Conservation (phyloP, 179 eudicot species). For the Carnegiea gigantea region DNA sequence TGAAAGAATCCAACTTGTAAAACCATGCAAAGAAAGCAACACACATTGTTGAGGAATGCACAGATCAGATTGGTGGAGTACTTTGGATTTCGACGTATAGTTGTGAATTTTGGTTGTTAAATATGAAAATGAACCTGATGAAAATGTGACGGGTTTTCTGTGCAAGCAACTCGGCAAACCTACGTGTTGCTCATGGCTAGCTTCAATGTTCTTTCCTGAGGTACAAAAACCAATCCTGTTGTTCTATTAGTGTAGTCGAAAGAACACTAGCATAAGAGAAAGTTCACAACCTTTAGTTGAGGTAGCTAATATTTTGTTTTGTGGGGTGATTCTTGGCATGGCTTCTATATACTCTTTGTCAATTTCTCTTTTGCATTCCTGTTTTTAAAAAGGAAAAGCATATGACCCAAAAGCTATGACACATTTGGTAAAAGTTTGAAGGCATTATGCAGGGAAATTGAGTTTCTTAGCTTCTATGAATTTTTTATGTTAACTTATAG, state of each 20-base stretch:
- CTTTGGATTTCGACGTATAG: not conserved
- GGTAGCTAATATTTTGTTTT: too few relatives aligned
- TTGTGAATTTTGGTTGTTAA: not conserved
- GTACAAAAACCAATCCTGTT: not conserved
- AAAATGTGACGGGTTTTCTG: not conserved
- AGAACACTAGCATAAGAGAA: not conserved
- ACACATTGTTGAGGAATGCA: not conserved
- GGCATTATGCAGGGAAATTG: not conserved
- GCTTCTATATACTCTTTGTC: too few relatives aligned
- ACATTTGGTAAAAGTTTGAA: not conserved
- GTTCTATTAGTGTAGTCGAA: not conserved
- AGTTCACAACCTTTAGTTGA: too few relatives aligned
- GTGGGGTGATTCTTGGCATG: too few relatives aligned
- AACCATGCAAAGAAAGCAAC: not conserved
- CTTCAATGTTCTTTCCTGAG: not conserved
- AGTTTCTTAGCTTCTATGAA: not conserved
- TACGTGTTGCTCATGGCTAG: not conserved
- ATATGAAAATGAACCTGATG: not conserved
- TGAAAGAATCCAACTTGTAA: not conserved
- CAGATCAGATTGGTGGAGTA: not conserved
- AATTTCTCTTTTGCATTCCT: not conserved
- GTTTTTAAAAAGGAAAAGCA: too few relatives aligned
- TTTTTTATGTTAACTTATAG: not conserved
- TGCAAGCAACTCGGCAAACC: not conserved
- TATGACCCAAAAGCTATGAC: too few relatives aligned